Percentiles rank a stretch among this genome's conserved stretches.
Conservation (phyloP, 768 basidiomycete genomes). For the Coprinopsis sp. region DNA sequence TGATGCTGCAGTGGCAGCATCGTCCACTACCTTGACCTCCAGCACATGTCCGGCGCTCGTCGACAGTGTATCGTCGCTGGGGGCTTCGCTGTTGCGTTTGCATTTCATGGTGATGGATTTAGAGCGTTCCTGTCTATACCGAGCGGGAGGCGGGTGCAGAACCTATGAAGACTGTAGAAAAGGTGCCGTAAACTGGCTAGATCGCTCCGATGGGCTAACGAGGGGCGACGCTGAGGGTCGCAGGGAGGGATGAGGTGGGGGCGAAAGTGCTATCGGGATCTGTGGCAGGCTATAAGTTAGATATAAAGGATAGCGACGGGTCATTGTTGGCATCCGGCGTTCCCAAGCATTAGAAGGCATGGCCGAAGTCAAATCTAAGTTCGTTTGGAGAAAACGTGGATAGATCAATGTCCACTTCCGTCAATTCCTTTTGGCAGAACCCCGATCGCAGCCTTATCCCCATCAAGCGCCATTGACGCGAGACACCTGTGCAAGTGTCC, state of each 20-base stretch:
- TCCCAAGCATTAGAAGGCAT: conserved; percentile 6
- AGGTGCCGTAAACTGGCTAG: neutral
- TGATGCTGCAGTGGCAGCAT: neutral
- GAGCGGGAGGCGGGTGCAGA: too few species aligned
- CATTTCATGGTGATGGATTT: neutral
- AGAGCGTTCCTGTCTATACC: neutral
- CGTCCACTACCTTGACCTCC: conserved; percentile 2
- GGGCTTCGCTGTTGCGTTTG: conserved; percentile 1
- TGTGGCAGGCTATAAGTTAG: neutral
- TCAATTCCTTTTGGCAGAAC: neutral
- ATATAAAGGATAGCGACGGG: conserved; percentile 1
- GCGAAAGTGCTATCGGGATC: neutral
- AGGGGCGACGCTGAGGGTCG: neutral
- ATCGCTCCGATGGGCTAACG: neutral
- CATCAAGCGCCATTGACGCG: too few species aligned
- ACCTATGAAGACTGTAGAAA: too few species aligned
- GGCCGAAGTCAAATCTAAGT: conserved; percentile 4
- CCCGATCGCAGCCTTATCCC: neutral
- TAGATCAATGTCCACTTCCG: neutral
- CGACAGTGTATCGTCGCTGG: conserved; percentile 1
- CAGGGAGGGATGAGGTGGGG: neutral
- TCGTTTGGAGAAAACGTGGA: neutral
- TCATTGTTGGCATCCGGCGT: conserved; percentile 1
- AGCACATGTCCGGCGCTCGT: neutral
- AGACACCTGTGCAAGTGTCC: too few species aligned